Conservation (phyloP, 441 rosid species). For the Euphorbia celastroides region DNA sequence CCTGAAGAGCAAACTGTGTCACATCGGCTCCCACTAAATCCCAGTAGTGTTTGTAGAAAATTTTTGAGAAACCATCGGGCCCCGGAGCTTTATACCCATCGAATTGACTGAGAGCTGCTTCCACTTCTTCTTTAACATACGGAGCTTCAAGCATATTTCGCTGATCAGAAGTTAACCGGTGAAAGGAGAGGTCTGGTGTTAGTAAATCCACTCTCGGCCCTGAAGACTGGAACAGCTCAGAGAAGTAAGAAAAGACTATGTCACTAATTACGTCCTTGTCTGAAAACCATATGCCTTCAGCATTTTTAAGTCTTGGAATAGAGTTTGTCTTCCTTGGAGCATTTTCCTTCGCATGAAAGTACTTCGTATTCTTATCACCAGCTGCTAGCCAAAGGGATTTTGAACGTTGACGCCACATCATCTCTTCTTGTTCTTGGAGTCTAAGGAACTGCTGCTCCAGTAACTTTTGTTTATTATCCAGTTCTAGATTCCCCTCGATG, state of each 20-base stretch:
- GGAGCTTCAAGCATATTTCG: not conserved
- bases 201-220: not conserved
- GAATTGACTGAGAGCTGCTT: not conserved
- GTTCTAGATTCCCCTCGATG: not conserved
- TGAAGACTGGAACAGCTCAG: not conserved
- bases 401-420: not conserved
- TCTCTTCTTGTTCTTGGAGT: not conserved
- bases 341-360: not conserved
- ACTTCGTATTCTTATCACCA: not conserved
- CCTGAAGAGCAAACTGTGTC: no score
- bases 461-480: not conserved
- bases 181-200: not conserved
- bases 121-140: not conserved
- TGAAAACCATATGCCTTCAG: not conserved
- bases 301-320: not conserved
- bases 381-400: not conserved
- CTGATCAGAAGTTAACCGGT: not conserved
- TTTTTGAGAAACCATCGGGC: no score
- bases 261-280: not conserved
- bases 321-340: not conserved
- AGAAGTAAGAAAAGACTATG: not conserved
- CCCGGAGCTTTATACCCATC: not conserved
- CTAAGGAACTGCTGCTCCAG: not conserved
- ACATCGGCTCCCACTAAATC: no score
- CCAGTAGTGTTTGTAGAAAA: no score